phyloP scores from a whole-genome alignment of 2,329 filamentous ascomycete species.

The Arthroderma uncinatum region DNA sequence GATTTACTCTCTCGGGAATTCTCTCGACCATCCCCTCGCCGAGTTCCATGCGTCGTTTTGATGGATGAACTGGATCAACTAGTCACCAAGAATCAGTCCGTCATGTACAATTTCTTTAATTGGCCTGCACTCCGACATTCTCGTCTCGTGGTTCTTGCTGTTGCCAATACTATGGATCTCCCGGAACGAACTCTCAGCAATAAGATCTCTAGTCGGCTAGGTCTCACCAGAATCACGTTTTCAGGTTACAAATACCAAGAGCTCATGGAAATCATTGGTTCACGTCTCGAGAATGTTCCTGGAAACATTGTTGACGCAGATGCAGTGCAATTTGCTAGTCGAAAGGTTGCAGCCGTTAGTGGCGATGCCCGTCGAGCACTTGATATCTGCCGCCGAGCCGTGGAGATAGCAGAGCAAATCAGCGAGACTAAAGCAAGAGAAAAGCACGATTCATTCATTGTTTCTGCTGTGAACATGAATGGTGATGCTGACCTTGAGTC shows the following conservation, averaged over 20 bases:
- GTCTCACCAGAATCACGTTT: constrained; percentile 89
- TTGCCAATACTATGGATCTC: constrained; percentile 98
- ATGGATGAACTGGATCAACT: constrained; percentile 99
- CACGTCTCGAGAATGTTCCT: constrained; percentile 77
- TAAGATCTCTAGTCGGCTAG: constrained; percentile 88
- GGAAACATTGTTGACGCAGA: constrained; percentile 85
- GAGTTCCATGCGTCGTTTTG: constrained; percentile 88
- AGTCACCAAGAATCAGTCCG: constrained; percentile 95
- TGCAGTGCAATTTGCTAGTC: constrained; percentile 87
- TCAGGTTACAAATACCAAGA: constrained; percentile 95
- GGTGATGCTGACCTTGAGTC: constrained; percentile 24
- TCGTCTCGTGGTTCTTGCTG: constrained; percentile 85
- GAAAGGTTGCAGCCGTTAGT: constrained; percentile 92
- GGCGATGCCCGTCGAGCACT: constrained; percentile 85
- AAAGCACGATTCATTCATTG: constrained; percentile 6
- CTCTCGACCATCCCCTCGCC: constrained; percentile 74
- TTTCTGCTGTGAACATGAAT: constrained; percentile 11
- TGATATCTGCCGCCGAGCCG: constrained; percentile 88
- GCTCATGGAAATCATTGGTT: constrained; percentile 92
- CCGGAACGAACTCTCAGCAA: constrained; percentile 93
- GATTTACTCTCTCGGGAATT: constrained; percentile 89
- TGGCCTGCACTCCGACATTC: constrained; percentile 91
- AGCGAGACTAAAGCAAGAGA: constrained; percentile 25
- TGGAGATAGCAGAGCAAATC: constrained; percentile 84
- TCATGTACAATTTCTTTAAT: constrained; percentile 99